Conservation (phyloP, 2,329 filamentous ascomycete species). For the Penicillium sclerotigenum region DNA sequence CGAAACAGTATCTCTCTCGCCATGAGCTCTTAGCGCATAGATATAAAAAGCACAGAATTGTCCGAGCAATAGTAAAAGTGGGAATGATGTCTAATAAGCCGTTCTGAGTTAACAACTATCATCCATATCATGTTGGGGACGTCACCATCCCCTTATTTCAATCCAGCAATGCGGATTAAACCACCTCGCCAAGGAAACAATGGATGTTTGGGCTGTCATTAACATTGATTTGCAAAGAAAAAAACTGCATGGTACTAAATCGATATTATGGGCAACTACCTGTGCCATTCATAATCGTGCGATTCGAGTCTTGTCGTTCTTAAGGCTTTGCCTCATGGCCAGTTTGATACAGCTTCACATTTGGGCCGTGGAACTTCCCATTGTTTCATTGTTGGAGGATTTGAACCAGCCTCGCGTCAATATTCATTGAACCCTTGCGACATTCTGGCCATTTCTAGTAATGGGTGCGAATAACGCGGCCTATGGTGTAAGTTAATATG, state of each 20-base stretch:
- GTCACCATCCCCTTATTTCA: neutral
- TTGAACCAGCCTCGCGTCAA: slow-evolving; percentile 54
- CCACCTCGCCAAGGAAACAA: neutral
- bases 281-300: slow-evolving; percentile 6
- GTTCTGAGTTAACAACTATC: neutral
- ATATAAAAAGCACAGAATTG: too few species aligned
- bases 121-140: neutral
- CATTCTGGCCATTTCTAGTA: slow-evolving; percentile 58
- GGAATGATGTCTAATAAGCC: neutral
- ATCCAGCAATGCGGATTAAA: neutral
- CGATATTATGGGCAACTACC: slow-evolving; percentile 15
- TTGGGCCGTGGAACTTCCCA: neutral
- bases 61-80: neutral
- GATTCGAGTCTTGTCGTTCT: slow-evolving; percentile 14
- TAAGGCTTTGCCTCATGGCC: slow-evolving; percentile 11
- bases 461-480: slow-evolving; percentile 59
- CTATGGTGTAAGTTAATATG: slow-evolving; percentile 50
- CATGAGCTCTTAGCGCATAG: neutral
- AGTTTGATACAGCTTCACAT: neutral
- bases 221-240: neutral
- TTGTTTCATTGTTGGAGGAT: slow-evolving; percentile 32
- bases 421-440: slow-evolving; percentile 49
- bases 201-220: neutral
- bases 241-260: neutral
- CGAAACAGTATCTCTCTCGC: neutral